Evolutionary conservation across 148 eudicot genomes (phyloP).

Genomic region (Selenicereus undatus): DNA sequence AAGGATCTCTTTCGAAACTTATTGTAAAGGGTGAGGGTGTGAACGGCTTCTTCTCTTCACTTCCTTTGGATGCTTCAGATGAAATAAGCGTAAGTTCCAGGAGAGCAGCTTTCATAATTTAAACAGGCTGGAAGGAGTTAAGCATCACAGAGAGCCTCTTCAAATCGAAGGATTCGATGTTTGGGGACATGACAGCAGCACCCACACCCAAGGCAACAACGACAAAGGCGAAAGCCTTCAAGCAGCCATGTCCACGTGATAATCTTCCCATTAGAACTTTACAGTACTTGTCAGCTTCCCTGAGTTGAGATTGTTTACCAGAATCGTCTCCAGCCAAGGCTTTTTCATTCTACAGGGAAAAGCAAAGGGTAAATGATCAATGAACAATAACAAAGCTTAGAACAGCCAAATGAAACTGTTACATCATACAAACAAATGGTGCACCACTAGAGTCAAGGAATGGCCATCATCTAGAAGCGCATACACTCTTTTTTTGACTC

Average conservation of each 20-base stretch:
- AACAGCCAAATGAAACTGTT: background rate
- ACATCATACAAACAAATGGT: background rate
- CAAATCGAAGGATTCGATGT: slow-evolving; percentile 49
- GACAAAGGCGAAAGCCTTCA: slow-evolving; percentile 39
- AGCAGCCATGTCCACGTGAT: slow-evolving; percentile 61
- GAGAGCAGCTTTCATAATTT: background rate
- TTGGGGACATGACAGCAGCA: slow-evolving; percentile 45
- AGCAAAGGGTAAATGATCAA: background rate
- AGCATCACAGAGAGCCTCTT: slow-evolving; percentile 49
- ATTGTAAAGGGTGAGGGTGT: slow-evolving; percentile 15
- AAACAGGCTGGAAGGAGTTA: slow-evolving; percentile 42
- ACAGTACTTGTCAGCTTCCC: slow-evolving; percentile 66
- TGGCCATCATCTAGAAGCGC: too few species aligned
- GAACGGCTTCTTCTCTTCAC: slow-evolving; percentile 9
- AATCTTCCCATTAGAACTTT: slow-evolving; percentile 54
- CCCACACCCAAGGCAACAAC: slow-evolving; percentile 47
- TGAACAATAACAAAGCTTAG: background rate
- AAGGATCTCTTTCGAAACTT: slow-evolving; percentile 29
- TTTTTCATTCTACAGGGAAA: slow-evolving; percentile 45
- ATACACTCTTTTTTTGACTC: too few species aligned
- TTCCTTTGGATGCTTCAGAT: slow-evolving; percentile 14
- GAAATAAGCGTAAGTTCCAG: background rate
- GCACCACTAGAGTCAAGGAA: too few species aligned
- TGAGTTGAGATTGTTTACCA: slow-evolving; percentile 39
- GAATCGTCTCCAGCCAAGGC: slow-evolving; percentile 46